Base-by-base conservation (phyloP, 805 yeast species). In the Phaffomyces antillensis region DNA sequence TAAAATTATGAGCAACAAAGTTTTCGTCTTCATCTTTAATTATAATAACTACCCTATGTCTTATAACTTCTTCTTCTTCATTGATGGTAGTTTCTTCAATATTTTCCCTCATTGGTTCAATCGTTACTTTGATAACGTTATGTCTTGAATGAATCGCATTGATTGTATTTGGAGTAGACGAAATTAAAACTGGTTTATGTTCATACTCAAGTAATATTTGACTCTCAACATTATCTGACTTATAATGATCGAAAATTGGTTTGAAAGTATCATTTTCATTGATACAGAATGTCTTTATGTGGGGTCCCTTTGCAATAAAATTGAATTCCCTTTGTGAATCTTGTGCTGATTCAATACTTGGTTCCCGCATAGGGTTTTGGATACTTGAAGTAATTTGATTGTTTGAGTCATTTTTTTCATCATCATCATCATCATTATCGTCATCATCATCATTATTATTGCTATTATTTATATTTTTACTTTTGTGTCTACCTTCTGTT, bases 51-150 rank as follows among this genome's bases (percentile, higher is more conserved):
- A 20, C 23, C 6, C 23, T 20, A 20, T 20, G 5, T 20, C 23
- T 20, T 20, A 20, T 20, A 20, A 20, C 5, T 20, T 20, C 23
- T 20, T 20, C 23, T 20, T 20, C 23, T 20, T 20, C 23, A 20
- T 20, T 20, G 6, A 20, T 20, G 6, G 23, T 20, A 20, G 23
- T 15, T 9, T 16, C 49, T 15, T 50, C 57, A 16, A 68, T 20
- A 20, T 20, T 20, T 20, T 20, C 23, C 23, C 6, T 20, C 23
- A 20, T 20, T 20, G 23, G 5, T 20, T 20, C 48, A 40, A 65
- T 60, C 10, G 56, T 46, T 6, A 67, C 63, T 37, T 59, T 58
- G 15, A 66, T 45, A 5, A 55, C 42, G 47, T 47, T 45, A 11
- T 37, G 45, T 18, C 43, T 35, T 7, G 25, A 31, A 9, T 13